Evolutionary conservation across 2,329 filamentous ascomycete species (phyloP).

Genomic region (Clarireedia homoeocarpa): DNA sequence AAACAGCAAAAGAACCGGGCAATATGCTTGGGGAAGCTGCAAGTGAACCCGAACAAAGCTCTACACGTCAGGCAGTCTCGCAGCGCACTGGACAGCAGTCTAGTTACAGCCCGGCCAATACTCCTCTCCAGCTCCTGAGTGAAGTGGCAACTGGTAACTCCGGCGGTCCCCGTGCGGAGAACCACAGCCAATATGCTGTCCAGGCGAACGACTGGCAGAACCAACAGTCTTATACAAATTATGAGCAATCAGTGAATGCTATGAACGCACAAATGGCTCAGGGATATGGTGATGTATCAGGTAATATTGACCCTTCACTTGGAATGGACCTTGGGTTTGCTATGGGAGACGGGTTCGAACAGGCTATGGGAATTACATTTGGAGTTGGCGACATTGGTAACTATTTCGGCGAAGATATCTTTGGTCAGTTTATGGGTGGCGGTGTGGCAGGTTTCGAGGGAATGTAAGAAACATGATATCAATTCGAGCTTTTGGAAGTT

Average conservation of each 20-base stretch:
- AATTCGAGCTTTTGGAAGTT: not conserved
- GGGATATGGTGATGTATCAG: conserved; percentile 10
- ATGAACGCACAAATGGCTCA: conserved; percentile 14
- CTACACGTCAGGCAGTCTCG: not conserved
- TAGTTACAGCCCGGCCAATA: conserved; percentile 28
- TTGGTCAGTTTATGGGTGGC: conserved; percentile 17
- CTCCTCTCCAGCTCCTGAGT: conserved; percentile 32
- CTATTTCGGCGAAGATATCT: conserved; percentile 26
- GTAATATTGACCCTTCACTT: conserved; percentile 26
- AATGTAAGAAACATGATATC: not conserved
- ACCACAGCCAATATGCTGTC: conserved; percentile 16
- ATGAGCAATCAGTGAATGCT: conserved; percentile 14
- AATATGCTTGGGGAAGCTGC: not conserved
- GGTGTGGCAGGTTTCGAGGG: conserved; percentile 17
- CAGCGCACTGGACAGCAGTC: conserved; percentile 17
- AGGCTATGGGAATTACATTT: conserved; percentile 28
- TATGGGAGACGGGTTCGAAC: conserved; percentile 29
- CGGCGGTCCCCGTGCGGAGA: conserved; percentile 19
- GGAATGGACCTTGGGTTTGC: conserved; percentile 24
- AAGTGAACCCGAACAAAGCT: not conserved
- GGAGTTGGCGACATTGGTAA: conserved; percentile 26
- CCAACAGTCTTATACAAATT: conserved; percentile 13
- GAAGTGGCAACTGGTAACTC: conserved; percentile 34
- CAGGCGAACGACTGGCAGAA: conserved; percentile 21
- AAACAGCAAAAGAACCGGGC: not conserved